Percentiles rank a stretch among this genome's conserved stretches.
Evolutionary conservation across 139 green algal genomes (phyloP).

Genomic region (Ulvella scutata): DNA sequence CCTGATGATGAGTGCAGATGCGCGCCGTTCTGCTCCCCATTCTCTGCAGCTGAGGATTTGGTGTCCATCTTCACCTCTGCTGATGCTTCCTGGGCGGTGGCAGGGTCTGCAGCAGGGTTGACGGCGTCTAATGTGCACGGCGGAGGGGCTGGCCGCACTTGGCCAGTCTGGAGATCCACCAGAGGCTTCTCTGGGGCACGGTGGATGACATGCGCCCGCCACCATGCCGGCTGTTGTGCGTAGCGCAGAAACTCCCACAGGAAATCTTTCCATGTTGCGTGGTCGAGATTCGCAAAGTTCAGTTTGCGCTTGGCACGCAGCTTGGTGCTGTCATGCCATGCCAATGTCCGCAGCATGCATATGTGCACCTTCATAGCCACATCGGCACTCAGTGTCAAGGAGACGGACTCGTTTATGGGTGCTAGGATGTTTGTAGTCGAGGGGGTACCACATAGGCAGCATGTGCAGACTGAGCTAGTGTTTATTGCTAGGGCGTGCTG

Average conservation of each 20-base stretch:
- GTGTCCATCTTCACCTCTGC: no score
- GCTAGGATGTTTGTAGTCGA: no score
- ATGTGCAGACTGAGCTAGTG: no score
- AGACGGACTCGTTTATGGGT: no score
- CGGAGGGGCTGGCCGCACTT: not conserved
- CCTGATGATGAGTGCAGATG: no score
- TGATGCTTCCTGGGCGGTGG: no score
- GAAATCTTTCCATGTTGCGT: not conserved
- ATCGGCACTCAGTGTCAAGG: not conserved
- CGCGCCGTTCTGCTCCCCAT: no score
- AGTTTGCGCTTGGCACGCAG: not conserved
- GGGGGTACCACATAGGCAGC: no score
- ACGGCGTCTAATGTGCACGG: not conserved
- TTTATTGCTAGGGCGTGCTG: no score
- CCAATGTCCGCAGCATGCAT: not conserved
- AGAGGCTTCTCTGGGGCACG: not conserved
- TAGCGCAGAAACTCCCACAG: not conserved
- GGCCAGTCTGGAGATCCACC: not conserved
- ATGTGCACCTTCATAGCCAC: slow-evolving; percentile 2
- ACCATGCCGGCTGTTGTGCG: not conserved
- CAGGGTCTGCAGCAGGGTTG: not conserved
- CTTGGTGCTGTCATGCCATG: not conserved
- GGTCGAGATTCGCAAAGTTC: not conserved
- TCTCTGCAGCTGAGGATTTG: no score
- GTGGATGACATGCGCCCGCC: not conserved